phyloP scores from a whole-genome alignment of 106 monocot genomes.

The Phalaenopsis aphrodite region DNA sequence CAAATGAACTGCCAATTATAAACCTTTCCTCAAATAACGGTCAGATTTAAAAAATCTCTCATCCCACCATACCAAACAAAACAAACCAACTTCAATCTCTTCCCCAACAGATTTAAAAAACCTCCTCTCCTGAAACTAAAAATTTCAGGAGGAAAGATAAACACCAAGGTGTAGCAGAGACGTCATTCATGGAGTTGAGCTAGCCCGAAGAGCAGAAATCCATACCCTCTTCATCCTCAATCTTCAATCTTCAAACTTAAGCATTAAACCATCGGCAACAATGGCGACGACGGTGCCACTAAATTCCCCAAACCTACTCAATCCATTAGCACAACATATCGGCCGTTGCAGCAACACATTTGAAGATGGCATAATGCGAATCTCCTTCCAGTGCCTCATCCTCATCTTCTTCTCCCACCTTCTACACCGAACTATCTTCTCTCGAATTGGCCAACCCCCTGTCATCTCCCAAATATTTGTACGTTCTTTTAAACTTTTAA shows the following conservation, averaged over 20 bases:
- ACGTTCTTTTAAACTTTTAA: background rate
- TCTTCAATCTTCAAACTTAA: no score
- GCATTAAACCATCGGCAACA: background rate
- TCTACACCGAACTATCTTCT: constrained; percentile 19
- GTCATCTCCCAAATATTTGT: constrained; percentile 31
- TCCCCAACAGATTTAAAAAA: background rate
- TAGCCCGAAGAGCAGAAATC: background rate
- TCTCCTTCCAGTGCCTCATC: constrained; percentile 5
- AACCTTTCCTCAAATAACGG: no score
- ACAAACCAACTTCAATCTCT: background rate
- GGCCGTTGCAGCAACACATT: background rate
- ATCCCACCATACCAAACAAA: background rate
- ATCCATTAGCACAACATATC: background rate
- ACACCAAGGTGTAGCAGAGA: background rate
- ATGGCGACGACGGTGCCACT: background rate
- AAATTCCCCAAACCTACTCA: background rate
- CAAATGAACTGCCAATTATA: no score
- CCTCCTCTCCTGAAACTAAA: background rate
- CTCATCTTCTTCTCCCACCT: constrained; percentile 11
- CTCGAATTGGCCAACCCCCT: constrained; percentile 19
- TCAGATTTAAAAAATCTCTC: background rate
- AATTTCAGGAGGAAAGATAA: background rate
- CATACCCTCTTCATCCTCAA: no score
- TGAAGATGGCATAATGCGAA: background rate
- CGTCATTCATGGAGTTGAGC: background rate